A percentile compares a stretch with the other conserved stretches of the same genome.
Evolutionary conservation across 352 stramenopile species (phyloP).

Genomic region (Globisporangium acanthophoron): DNA sequence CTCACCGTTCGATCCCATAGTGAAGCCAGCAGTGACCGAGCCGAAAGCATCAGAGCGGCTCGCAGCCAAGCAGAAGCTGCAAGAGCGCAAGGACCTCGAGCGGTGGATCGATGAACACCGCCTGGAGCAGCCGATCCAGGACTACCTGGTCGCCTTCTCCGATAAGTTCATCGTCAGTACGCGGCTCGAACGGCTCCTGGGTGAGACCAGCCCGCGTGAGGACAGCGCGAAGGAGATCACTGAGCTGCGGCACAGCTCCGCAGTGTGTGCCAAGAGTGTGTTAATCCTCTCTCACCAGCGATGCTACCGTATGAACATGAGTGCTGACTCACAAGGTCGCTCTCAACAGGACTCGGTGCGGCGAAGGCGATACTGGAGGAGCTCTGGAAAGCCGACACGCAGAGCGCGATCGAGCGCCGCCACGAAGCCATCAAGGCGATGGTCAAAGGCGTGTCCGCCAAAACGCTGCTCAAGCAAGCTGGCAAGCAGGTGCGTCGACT

Average conservation of each 20-base stretch:
- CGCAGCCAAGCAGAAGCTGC: constrained; percentile 9
- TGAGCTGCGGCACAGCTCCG: constrained; percentile 26
- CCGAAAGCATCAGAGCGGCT: constrained; percentile 17
- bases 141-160: constrained; percentile 5
- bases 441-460: constrained; percentile 29
- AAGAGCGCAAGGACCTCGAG: constrained; percentile 12
- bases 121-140: constrained; percentile 2
- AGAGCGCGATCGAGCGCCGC: constrained; percentile 14
- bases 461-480: constrained; percentile 31
- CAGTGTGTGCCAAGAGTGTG: constrained; percentile 36
- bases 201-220: neutral
- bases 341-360: constrained; percentile 26
- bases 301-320: neutral
- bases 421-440: constrained; percentile 25
- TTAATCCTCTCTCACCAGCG: neutral
- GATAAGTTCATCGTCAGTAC: constrained; percentile 12
- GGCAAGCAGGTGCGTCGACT: constrained; percentile 24
- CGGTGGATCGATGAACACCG: constrained; percentile 10
- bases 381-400: constrained; percentile 31
- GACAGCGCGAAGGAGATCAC: constrained; percentile 23
- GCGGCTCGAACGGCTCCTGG: constrained; percentile 10
- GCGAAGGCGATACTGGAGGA: constrained; percentile 21
- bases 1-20: neutral
- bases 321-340: neutral
- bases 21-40: neutral